A percentile compares a stretch with the other conserved stretches of the same genome.
Evolutionary conservation across 2,329 filamentous ascomycete species (phyloP).

Genomic region (Amauroascus verrucosus): DNA sequence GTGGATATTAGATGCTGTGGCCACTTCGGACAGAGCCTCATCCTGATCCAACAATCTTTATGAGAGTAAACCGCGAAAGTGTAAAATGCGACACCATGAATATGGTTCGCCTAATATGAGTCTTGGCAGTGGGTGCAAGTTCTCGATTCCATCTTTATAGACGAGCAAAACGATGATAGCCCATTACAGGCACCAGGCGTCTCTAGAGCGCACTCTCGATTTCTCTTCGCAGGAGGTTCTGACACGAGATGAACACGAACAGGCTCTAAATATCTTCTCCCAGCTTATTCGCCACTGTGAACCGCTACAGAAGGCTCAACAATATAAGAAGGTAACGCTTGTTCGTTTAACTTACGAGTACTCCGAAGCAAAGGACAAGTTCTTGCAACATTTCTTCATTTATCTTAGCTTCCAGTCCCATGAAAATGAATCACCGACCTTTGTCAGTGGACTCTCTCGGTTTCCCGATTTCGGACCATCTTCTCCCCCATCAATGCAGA

Average conservation of each 20-base stretch:
- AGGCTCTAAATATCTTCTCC: constrained; percentile 14
- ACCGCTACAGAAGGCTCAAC: constrained; percentile 14
- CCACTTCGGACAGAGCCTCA: too few relatives aligned
- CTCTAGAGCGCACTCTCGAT: neutral
- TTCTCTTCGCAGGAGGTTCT: constrained; percentile 10
- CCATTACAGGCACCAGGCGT: constrained; percentile 3
- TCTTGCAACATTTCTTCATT: constrained; percentile 11
- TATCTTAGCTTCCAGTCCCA: neutral
- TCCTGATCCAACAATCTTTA: too few relatives aligned
- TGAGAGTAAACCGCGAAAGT: too few relatives aligned
- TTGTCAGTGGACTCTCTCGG: constrained; percentile 8
- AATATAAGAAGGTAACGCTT: constrained; percentile 18
- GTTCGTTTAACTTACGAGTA: constrained; percentile 18
- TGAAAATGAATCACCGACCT: neutral
- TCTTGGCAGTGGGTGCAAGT: too few relatives aligned
- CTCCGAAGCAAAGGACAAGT: constrained; percentile 14
- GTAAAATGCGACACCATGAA: too few relatives aligned
- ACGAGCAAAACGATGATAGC: neutral
- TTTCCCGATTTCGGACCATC: constrained; percentile 7
- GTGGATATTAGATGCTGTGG: too few relatives aligned
- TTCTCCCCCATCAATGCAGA: constrained; percentile 3
- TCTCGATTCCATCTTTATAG: neutral
- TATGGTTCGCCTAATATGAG: too few relatives aligned
- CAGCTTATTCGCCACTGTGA: constrained; percentile 16
- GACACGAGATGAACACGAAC: constrained; percentile 12